Percentiles rank a stretch among this genome's conserved stretches.
These are phyloP conservation scores for Lathyrus oleraceus DNA, from an alignment of 306 rosid species.

Conservation along the genomic window DNA sequence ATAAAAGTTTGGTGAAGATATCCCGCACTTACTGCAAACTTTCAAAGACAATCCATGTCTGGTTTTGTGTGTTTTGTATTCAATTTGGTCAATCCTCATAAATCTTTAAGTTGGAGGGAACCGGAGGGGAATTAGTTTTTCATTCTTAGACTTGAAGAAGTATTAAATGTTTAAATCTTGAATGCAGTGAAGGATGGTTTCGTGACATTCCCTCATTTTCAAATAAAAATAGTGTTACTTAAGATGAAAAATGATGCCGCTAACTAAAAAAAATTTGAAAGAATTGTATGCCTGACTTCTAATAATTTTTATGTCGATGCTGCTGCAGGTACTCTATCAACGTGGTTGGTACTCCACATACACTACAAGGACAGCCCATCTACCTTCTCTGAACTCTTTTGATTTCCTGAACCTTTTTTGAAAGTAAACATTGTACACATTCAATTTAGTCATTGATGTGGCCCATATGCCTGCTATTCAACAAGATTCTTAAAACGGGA, in stretches of 20 bases:
- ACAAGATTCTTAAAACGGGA: slow-evolving; percentile 60
- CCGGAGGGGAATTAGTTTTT: neutral
- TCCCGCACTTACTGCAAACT: neutral
- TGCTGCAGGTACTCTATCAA: slow-evolving; percentile 52
- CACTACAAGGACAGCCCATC: slow-evolving; percentile 20
- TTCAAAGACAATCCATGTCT: neutral
- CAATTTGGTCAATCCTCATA: slow-evolving; percentile 15
- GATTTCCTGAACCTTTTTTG: slow-evolving; percentile 26
- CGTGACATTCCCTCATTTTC: neutral
- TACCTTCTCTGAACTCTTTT: slow-evolving; percentile 19
- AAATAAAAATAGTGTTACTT: slow-evolving; percentile 5
- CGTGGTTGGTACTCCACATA: slow-evolving; percentile 28
- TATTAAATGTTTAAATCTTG: neutral
- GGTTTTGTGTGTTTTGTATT: slow-evolving; percentile 9
- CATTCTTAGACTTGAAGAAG: neutral
- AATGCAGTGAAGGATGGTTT: neutral
- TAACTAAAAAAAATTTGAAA: slow-evolving; percentile 14
- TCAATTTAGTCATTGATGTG: slow-evolving; percentile 64
- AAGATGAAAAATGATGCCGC: neutral
- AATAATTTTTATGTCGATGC: slow-evolving; percentile 31
- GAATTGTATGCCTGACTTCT: slow-evolving; percentile 22
- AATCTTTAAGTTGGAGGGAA: slow-evolving; percentile 6
- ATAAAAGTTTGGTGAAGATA: neutral
- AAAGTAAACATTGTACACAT: slow-evolving; percentile 23
- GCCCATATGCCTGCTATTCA: slow-evolving; percentile 74